Evolutionary conservation across 1,139 yeast genomes (phyloP), one percentile per base, ranked within the genome.

Genomic region (Taphrina flavorubra): DNA sequence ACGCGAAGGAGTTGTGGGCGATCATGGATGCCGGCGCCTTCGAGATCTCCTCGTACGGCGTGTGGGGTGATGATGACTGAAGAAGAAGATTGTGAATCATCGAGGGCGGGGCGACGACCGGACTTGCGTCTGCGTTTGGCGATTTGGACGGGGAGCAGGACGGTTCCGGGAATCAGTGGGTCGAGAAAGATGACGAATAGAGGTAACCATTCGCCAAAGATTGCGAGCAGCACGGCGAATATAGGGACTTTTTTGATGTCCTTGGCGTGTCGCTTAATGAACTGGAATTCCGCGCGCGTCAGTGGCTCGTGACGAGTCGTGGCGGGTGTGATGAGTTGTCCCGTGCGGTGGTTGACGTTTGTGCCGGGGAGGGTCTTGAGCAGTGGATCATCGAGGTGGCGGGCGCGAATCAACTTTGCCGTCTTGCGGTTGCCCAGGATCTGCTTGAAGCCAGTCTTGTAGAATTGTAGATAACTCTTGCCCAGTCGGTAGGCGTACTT

Each of bases 151-250:
- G 61, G 67, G 36, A 63, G 46, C 13, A 63, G 53, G 14, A 63
- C 67, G 4, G 67, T 63, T 13, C 67, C 61, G 6, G 67, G 67
- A 25, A 63, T 46, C 46, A 63, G 16, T 2, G 67, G 67, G 16
- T 46, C 61, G 10, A 63, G 61, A 18, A 63, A 53, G 39, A 63
- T 53, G 18, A 63, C 67, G 13, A 63, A 55, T 4, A 63, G 67
- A n/a, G 67, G 67, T 7, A 63, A 47, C 67, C 67, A 63, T 16
- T 63, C 67, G 36, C 67, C 67, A 20, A 63, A 55, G 6, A 63
- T 53, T 3, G 59, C 61, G 46, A 63, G 42, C 13, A 63, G 55
- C 11, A 55, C 44, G 20, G 61, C 67, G 20, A 63, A 63, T 18
- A 63, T 37, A 8, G 67, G 67, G 11, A 63, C 46, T n/a, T 55